A percentile compares a stretch with the other conserved stretches of the same genome.
Conservation (phyloP, 805 yeast species). For the Wickerhamomyces ciferrii region DNA sequence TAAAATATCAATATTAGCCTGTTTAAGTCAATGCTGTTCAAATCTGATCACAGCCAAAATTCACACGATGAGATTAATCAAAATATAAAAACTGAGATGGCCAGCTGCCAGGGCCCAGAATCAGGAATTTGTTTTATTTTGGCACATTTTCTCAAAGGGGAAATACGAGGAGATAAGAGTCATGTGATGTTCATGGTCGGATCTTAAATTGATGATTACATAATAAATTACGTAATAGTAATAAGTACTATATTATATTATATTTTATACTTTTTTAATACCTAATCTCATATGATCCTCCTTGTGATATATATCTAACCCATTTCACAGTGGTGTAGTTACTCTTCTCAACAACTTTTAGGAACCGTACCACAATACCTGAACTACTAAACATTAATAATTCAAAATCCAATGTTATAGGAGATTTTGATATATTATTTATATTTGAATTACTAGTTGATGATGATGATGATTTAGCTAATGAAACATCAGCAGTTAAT, state of each 20-base stretch:
- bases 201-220: too few species aligned
- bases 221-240: too few species aligned
- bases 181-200: too few species aligned
- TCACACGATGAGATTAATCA: background rate
- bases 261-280: conserved; percentile 33
- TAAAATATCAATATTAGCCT: background rate
- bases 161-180: too few species aligned
- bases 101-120: too few species aligned
- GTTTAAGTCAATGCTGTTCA: background rate
- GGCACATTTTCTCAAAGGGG: background rate
- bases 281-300: conserved; percentile 81
- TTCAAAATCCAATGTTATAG: conserved; percentile 64
- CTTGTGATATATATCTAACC: conserved; percentile 74
- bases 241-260: too few species aligned
- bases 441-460: conserved; percentile 8
- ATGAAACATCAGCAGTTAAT: conserved; percentile 49
- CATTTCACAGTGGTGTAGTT: conserved; percentile 76
- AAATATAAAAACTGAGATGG: too few species aligned
- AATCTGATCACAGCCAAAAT: background rate
- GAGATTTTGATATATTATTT: conserved; percentile 47
- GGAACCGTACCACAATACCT: conserved; percentile 67
- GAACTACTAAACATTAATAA: conserved; percentile 73
- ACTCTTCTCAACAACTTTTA: conserved; percentile 55
- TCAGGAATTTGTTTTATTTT: too few species aligned
- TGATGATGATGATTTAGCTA: conserved; percentile 17